Evolutionary conservation across 2,329 filamentous ascomycete genomes (phyloP).

Genomic region (Fusarium ramigenum): DNA sequence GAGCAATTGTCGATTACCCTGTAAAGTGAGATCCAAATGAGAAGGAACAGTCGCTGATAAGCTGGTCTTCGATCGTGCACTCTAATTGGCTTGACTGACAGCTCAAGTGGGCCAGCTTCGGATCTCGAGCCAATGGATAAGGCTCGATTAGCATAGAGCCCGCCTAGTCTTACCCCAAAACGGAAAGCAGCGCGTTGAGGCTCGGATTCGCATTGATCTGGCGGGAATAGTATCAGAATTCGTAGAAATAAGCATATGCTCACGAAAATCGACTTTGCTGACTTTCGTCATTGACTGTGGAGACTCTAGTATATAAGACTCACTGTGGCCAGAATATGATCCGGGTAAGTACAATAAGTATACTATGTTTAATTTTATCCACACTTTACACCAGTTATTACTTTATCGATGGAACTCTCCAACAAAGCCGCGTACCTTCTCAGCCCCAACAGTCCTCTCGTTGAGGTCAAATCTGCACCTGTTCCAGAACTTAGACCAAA

Average conservation of each 20-base stretch:
- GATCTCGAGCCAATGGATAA: neutral
- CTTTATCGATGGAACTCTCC: too few relatives aligned
- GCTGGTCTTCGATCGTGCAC: neutral
- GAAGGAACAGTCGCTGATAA: neutral
- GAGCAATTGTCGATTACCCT: neutral
- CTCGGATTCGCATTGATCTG: neutral
- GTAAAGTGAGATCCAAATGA: fast-evolving
- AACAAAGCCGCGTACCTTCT: neutral
- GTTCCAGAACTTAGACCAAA: neutral
- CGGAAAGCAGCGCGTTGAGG: neutral
- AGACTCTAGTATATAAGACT: neutral
- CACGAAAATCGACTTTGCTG: fast-evolving
- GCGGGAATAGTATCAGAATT: neutral
- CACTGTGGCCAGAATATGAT: too few relatives aligned
- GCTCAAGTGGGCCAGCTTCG: fast-evolving
- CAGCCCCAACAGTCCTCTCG: neutral
- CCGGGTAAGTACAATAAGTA: too few relatives aligned
- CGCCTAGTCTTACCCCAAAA: neutral
- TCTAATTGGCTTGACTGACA: fast-evolving
- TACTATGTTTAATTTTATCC: too few relatives aligned
- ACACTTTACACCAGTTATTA: too few relatives aligned
- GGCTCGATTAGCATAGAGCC: fast-evolving
- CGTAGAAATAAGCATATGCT: neutral
- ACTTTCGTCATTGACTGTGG: neutral
- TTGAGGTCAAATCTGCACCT: neutral